Base-by-base conservation (phyloP, 257 asterid species). In the Solanum chiquidenum region DNA sequence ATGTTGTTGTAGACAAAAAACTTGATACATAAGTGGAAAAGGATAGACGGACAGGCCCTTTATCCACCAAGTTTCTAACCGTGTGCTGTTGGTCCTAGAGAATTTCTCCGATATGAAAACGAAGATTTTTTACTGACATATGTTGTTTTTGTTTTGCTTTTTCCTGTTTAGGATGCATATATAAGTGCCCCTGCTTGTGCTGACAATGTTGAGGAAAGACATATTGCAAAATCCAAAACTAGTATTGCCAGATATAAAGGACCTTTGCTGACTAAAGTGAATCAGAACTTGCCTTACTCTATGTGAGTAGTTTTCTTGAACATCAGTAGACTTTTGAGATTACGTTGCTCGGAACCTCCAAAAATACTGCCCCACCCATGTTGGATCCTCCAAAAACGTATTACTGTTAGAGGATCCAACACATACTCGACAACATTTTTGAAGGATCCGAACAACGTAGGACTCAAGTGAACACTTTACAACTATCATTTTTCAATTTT, bases 111-210 rank as follows among this genome's bases (percentile, higher is more conserved):
- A 7, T 34, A 20, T 34, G 9, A 73, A 72, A 8, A 33, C 7
- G 2, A 71, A 14, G 37, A 33, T 31, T 0, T 25, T 33, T 34
- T 9, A 73, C 13, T 73, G 12, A 34, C 46, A 35, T 73, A 34
- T 20, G 82, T 4, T 35, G 14, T 20, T 73, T 4, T 20, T 73
- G 29, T 20, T 73, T 73, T 73, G 13, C 52, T 52, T 85, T 88
- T 68, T 49, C 83, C 35, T 73, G 40, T 21, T 46, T 74, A 95
- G 98, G 91, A 95, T 86, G 93, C 93, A 21, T 95, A 90, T 79
- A 85, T 94, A 86, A 90, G 94, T 83, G 86, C 72, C 55, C 89
- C 80, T 73, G 66, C 69, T 7, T 87, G 91, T 88, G 62, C 38
- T 7, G 89, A 87, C 69, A 31, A 64, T 52, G 40, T 60, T 35